Percentiles rank a stretch among this genome's conserved stretches.
phyloP scores from a whole-genome alignment of 495 filamentous ascomycete genomes.

The Aspergillus kassunensis region DNA sequence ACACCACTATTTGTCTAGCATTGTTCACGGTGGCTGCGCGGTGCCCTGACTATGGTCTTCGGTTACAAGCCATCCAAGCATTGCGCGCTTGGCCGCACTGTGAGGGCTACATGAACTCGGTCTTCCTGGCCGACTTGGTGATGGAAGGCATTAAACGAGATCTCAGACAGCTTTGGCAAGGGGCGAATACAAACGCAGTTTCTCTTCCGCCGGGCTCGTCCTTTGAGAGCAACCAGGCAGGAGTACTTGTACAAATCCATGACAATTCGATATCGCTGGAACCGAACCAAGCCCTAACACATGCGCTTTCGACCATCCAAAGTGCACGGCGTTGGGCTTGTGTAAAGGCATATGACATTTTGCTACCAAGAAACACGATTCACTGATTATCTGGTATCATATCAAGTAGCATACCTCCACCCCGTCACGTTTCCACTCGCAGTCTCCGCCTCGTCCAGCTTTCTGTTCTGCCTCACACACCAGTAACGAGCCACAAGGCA shows the following conservation, averaged over 20 bases:
- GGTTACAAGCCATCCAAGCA: conserved; percentile 13
- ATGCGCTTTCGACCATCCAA: too few species aligned
- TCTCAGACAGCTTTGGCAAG: too few species aligned
- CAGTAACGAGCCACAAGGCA: conserved; percentile 5
- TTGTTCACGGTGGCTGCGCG: conserved; percentile 13
- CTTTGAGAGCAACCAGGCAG: too few species aligned
- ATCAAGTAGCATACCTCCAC: conserved; percentile 14
- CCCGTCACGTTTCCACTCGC: conserved; percentile 4
- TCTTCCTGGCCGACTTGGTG: conserved; percentile 8
- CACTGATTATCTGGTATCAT: too few species aligned
- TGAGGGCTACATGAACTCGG: conserved; percentile 19
- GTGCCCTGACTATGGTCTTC: conserved; percentile 16
- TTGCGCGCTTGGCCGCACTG: conserved; percentile 18
- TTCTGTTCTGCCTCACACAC: conserved; percentile 9
- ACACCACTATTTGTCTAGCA: conserved; percentile 11
- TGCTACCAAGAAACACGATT: too few species aligned
- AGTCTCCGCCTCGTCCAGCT: conserved; percentile 5
- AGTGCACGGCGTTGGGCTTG: too few species aligned
- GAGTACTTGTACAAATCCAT: too few species aligned
- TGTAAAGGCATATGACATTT: too few species aligned
- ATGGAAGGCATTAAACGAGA: conserved; percentile 8
- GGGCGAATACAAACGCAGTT: too few species aligned
- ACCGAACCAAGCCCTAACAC: too few species aligned
- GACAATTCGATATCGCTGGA: too few species aligned
- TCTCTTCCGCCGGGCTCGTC: too few species aligned